A percentile compares a stretch with the other conserved stretches of the same genome.
Conservation (phyloP, 1,284 basidiomycete species). For the Rhodotorula sp. region DNA sequence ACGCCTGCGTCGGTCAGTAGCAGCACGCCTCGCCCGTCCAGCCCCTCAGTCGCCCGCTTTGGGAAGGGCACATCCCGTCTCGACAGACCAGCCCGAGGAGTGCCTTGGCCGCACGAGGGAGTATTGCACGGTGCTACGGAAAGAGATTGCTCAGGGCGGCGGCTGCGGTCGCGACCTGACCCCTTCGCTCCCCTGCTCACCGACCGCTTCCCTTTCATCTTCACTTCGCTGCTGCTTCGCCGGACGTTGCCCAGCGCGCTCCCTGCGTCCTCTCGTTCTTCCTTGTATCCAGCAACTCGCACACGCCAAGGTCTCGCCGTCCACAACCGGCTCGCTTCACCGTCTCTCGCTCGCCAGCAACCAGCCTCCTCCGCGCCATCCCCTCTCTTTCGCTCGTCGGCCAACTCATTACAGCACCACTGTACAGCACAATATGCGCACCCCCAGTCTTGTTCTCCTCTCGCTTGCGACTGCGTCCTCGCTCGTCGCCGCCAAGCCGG, state of each 20-base stretch:
- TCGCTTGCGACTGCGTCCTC: constrained; percentile 14
- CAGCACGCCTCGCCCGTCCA: not conserved
- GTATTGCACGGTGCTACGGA: no score
- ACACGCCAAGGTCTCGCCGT: constrained; percentile 29
- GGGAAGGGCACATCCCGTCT: not conserved
- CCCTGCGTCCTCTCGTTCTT: not conserved
- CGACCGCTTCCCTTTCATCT: not conserved
- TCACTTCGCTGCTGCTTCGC: constrained; percentile 10
- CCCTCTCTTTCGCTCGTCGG: not conserved
- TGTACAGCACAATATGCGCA: constrained; percentile 2
- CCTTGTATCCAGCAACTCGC: not conserved
- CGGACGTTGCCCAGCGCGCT: constrained; percentile 3
- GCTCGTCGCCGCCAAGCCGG: constrained; percentile 1
- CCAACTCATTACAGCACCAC: not conserved
- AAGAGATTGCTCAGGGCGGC: not conserved
- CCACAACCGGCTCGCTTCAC: constrained; percentile 26
- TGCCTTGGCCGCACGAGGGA: not conserved
- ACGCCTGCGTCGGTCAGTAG: no score
- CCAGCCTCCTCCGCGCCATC: not conserved
- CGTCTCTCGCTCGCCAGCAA: not conserved
- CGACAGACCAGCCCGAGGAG: not conserved
- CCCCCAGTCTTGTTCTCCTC: constrained; percentile 10
- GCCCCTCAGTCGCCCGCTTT: not conserved
- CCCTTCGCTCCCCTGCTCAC: not conserved
- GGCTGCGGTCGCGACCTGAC: no score